Evolutionary conservation across 768 basidiomycete genomes (phyloP).

Genomic region (Suillus alpinus): DNA sequence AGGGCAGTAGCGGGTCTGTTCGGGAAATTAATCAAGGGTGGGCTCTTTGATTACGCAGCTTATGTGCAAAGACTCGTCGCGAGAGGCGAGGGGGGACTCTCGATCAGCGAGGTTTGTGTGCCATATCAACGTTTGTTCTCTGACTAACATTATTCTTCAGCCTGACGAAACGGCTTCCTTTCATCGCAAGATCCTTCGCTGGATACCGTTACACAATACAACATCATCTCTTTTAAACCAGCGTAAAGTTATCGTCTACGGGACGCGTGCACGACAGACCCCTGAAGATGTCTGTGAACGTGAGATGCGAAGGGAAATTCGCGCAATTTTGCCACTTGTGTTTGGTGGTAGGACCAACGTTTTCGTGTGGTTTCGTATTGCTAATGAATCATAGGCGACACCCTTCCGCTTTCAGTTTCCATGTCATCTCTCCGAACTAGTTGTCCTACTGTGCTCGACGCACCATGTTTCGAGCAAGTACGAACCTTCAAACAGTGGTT

Average conservation of each 20-base stretch:
- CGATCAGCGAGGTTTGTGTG: constrained; percentile 43
- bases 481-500: constrained; percentile 71
- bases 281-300: constrained; percentile 71
- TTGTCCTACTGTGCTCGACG: constrained; percentile 47
- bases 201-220: constrained; percentile 66
- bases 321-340: constrained; percentile 59
- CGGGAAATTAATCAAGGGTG: constrained; percentile 67
- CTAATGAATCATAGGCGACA: constrained; percentile 31
- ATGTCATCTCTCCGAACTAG: constrained; percentile 36
- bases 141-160: constrained; percentile 4
- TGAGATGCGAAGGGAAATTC: constrained; percentile 68
- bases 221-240: constrained; percentile 63
- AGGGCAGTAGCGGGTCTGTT: constrained; percentile 64
- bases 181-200: constrained; percentile 66
- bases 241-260: constrained; percentile 67
- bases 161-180: constrained; percentile 40
- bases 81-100: constrained; percentile 65
- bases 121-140: neutral
- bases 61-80: constrained; percentile 84
- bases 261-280: constrained; percentile 63
- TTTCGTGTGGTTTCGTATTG: neutral
- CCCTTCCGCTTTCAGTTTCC: constrained; percentile 28
- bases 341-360: constrained; percentile 52
- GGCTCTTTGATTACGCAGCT: constrained; percentile 67
- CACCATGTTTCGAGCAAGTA: constrained; percentile 74